Conservation (phyloP, 495 filamentous ascomycete genomes). For the Ramalina peruviana region DNA sequence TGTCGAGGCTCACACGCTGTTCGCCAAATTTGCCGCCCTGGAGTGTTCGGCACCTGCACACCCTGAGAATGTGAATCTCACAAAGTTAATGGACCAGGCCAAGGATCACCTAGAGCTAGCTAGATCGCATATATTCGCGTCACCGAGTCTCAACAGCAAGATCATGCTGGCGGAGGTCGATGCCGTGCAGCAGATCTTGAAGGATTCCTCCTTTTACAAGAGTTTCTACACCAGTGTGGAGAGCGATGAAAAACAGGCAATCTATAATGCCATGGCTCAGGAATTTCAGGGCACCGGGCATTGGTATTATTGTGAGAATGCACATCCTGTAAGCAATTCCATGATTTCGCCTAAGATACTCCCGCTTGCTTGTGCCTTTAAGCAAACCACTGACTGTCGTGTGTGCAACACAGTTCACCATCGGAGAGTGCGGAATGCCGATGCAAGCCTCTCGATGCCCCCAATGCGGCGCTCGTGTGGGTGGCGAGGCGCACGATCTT, state of each 20-base stretch:
- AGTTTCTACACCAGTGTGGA: constrained; percentile 25
- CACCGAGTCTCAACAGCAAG: background rate
- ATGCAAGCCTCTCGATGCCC: constrained; percentile 48
- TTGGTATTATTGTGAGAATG: constrained; percentile 54
- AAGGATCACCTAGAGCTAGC: background rate
- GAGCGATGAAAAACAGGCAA: constrained; percentile 27
- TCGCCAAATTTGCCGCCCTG: constrained; percentile 23
- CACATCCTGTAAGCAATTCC: constrained; percentile 33
- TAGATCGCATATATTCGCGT: background rate
- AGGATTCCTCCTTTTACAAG: constrained; percentile 14
- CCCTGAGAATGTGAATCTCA: background rate
- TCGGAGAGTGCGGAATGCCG: constrained; percentile 59
- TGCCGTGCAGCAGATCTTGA: background rate
- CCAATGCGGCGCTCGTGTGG: constrained; percentile 46
- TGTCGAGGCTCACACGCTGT: constrained; percentile 19
- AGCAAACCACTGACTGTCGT: constrained; percentile 3
- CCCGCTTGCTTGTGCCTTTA: background rate
- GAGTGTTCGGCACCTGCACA: constrained; percentile 14
- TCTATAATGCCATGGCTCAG: constrained; percentile 35
- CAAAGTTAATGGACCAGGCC: background rate
- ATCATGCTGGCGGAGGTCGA: background rate
- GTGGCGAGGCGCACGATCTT: constrained; percentile 39
- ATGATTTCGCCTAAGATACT: background rate
- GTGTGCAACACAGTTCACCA: constrained; percentile 33
- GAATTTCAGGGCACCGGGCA: constrained; percentile 43